Base-by-base conservation (phyloP, 768 basidiomycete species). In the Calocybe indica region DNA sequence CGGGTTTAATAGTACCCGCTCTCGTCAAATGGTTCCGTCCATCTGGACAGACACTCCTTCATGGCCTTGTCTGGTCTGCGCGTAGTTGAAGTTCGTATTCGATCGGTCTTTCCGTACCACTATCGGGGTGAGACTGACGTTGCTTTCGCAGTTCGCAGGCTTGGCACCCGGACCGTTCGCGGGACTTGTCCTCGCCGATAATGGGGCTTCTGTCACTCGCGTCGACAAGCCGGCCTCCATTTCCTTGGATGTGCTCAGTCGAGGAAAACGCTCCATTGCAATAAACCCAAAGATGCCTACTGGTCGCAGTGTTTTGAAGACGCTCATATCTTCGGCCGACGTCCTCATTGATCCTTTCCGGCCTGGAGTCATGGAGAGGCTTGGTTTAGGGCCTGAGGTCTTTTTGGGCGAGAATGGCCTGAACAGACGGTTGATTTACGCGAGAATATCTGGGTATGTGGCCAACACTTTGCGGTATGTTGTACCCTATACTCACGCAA, bases 331-430 rank as follows among this genome's bases (percentile, higher is more conserved):
- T 29, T 62, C 72, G 33, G 84, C 87, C n/a, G 89, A 92, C 62
- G 74, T 92, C 11, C 67, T 92, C 39, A 87, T 92, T 56, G 89
- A 92, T 59, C 82, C 90, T 1, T 92, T 86, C 62, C 71, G 89
- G 40, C 88, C 89, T 43, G 90, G 89, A 1, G 87, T 91, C 2
- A 72, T 92, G 66, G 89, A 92, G 58, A 74, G 76, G 50, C 67
- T 90, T 30, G 85, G 84, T 2, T 68, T 92, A 12, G 89, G 86
- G 8, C 90, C 89, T 1, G 78, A 85, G 5, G 71, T 83, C 3
- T 89, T 91, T 57, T 65, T 88, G 12, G 80, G 81, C 41, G 58
- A 58, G 31, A 65, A 68, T 41, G 83, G 82, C 3, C 44, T 79
- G 45, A 91, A 92, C 53, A 69, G 76, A 55, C 73, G 64, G 55